Conservation (phyloP, 2,329 filamentous ascomycete species). For the Alternaria longipes region DNA sequence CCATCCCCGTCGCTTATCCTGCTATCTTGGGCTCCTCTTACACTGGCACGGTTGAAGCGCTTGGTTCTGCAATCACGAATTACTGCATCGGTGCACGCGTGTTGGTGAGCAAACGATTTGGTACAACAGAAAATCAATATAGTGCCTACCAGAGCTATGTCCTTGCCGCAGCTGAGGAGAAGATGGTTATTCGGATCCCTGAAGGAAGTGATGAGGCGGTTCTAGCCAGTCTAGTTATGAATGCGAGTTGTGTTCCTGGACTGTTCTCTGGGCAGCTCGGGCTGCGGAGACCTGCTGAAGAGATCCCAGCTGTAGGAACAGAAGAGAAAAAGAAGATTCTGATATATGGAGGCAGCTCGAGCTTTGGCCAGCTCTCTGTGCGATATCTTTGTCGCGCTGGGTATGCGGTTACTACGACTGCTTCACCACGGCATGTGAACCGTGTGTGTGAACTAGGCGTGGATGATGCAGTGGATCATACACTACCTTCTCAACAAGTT, state of each 20-base stretch:
- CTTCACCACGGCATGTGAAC: neutral
- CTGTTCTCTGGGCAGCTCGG: neutral
- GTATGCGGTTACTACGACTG: neutral
- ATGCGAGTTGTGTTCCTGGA: neutral
- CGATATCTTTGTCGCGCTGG: neutral
- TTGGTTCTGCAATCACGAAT: neutral
- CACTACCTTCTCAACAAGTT: neutral
- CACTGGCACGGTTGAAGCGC: too few species aligned
- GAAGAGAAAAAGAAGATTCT: neutral
- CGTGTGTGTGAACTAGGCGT: neutral
- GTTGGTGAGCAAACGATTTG: neutral
- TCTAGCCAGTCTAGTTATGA: neutral
- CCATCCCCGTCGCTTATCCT: neutral
- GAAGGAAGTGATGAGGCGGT: neutral
- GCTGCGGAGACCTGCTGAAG: too few species aligned
- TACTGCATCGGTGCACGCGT: neutral
- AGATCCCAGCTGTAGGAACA: too few species aligned
- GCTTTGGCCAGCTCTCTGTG: neutral
- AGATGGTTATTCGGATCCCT: neutral
- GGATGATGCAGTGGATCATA: neutral
- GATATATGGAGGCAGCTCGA: neutral
- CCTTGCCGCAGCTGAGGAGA: neutral
- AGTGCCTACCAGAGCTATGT: neutral
- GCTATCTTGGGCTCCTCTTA: neutral
- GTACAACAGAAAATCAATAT: neutral